These are phyloP conservation scores for Bryoglossum gracile DNA, from an alignment of 495 filamentous ascomycete species.

Conservation along the genomic window DNA sequence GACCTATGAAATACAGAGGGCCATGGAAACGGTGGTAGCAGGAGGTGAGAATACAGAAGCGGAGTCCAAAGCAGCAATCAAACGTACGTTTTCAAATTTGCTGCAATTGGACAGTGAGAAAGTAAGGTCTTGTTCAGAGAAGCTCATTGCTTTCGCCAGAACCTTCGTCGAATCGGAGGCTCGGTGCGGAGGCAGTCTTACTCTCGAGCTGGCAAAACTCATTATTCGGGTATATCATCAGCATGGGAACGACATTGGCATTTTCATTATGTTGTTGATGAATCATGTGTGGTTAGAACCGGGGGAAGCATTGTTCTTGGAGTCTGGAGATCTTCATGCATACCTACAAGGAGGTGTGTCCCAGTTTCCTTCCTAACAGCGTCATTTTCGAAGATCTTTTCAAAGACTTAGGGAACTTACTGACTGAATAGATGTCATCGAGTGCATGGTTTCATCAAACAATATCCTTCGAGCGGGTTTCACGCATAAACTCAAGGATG, in stretches of 20 bases:
- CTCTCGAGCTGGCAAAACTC: neutral
- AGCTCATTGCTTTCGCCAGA: neutral
- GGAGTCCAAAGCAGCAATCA: neutral
- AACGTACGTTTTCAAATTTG: neutral
- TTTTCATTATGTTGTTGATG: neutral
- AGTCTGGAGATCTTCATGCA: neutral
- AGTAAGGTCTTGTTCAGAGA: neutral
- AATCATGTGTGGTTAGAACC: neutral
- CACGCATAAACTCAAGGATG: neutral
- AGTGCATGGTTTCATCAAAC: neutral
- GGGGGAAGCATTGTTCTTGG: neutral
- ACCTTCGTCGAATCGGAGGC: neutral
- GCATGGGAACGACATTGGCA: neutral
- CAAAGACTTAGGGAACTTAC: too few relatives aligned
- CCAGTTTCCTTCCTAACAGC: too few relatives aligned
- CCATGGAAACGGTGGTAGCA: neutral
- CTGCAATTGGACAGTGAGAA: neutral
- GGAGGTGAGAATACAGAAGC: neutral
- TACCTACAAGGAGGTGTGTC: conserved; percentile 1
- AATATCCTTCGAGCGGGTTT: neutral
- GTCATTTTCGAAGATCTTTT: too few relatives aligned
- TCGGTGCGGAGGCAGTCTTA: neutral
- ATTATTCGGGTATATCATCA: neutral
- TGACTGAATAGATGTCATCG: conserved; percentile 2
- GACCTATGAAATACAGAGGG: neutral